Conservation (phyloP, 768 basidiomycete genomes). For the Lactarius indigo region DNA sequence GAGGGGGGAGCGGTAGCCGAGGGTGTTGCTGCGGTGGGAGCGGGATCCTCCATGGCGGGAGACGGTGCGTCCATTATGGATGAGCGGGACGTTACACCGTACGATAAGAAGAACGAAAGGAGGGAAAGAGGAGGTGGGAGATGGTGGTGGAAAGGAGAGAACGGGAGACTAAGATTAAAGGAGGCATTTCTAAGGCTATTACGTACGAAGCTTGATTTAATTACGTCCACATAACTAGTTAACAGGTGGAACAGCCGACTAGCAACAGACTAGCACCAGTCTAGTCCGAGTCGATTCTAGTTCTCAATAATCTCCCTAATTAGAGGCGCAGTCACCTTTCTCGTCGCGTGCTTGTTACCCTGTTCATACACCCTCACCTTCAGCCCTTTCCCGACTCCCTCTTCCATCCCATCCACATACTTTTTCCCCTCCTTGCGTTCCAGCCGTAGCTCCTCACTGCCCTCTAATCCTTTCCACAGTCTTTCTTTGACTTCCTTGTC, state of each 20-base stretch:
- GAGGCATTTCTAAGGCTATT: conserved; percentile 4
- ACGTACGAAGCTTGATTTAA: conserved; percentile 15
- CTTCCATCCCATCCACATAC: conserved; percentile 28
- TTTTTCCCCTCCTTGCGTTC: conserved; percentile 38
- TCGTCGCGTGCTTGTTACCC: conserved; percentile 16
- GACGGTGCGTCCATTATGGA: conserved; percentile 14
- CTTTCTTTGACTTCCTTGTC: conserved; percentile 41
- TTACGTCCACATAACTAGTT: conserved; percentile 12
- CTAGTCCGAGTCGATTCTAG: too few relatives aligned
- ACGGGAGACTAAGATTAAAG: conserved; percentile 5
- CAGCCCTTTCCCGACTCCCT: conserved; percentile 29
- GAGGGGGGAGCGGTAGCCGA: not conserved
- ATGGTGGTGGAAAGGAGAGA: conserved; percentile 7
- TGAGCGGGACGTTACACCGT: not conserved
- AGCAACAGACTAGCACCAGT: not conserved
- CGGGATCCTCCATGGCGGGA: conserved; percentile 4
- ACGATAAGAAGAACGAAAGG: not conserved
- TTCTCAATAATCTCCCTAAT: conserved; percentile 11
- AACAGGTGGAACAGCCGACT: not conserved
- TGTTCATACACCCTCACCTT: conserved; percentile 21
- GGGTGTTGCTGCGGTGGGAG: not conserved
- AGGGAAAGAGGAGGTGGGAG: not conserved
- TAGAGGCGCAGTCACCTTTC: conserved; percentile 24
- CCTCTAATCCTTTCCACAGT: conserved; percentile 61
- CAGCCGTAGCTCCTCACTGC: conserved; percentile 46